Base-by-base conservation (phyloP, 495 filamentous ascomycete species). In the Acidomyces sp. region DNA sequence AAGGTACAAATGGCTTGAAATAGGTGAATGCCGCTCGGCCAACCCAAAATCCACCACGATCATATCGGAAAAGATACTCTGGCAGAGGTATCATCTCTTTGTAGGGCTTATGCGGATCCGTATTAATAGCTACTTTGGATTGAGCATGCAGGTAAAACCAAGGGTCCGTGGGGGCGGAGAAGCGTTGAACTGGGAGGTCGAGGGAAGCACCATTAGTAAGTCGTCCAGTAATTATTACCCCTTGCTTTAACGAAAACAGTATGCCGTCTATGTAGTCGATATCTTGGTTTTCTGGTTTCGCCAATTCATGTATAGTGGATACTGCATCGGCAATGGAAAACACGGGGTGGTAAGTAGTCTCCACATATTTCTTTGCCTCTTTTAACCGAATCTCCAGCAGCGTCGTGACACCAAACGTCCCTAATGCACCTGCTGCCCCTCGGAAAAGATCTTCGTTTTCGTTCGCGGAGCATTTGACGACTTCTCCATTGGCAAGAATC, bases 21-120 rank as follows among this genome's bases (percentile, higher is more conserved):
- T 76, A 77, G 1, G 56, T 43, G 53, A 71, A 77, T 0, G 68
- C 63, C 10, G 61, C 65, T 4, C 51, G 46, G 4, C 65, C 71
- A 9, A 66, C 64, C 61, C 72, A 77, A 52, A 77, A 78, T 6
- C 63, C 72, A 15, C 74, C 74, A 3, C 74, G 68, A 46, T 78
- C 74, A 51, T 78, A 77, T 2, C 74, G 69, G 53, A 78, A 77
- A 24, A 74, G 63, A 41, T 78, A 77, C 23, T 77, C 71, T 4
- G 57, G 60, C 6, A 75, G 53, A 10, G 74, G 74, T 27, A 75
- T 68, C 19, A 57, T 54, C 27, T 77, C 69, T 17, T 45, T 57
- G 3, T 49, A 36, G 2, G 63, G 52, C 11, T 10, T 56, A 2
- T 48, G 36, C 3, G 62, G 53, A 10, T 12, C 34, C 1, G 33